These are phyloP conservation scores for Eucalyptus melliodora DNA, from an alignment of 345 rosid genomes.

Conservation along the genomic window DNA sequence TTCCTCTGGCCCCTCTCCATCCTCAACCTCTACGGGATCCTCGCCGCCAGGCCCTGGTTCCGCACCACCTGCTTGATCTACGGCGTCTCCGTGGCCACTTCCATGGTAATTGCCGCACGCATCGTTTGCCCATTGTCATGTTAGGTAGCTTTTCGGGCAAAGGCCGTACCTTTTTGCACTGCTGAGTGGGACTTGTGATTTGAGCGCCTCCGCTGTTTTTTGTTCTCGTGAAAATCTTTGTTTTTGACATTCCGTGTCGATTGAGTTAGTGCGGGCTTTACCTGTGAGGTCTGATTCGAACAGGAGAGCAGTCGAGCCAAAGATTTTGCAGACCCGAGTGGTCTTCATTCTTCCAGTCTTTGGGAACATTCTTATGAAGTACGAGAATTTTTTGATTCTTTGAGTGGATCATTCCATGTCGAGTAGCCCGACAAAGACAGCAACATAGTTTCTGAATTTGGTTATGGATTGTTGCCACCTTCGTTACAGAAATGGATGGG, in stretches of 20 bases:
- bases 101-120: conserved; percentile 35
- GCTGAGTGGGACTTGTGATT: background rate
- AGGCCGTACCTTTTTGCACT: background rate
- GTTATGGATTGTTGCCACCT: background rate
- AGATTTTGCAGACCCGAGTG: background rate
- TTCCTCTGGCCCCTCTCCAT: conserved; percentile 73
- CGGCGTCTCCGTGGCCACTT: conserved; percentile 49
- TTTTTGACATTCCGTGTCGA: background rate
- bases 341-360: background rate
- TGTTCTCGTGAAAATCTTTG: background rate
- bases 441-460: background rate
- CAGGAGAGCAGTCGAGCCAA: background rate
- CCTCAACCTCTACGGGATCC: conserved; percentile 35
- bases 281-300: background rate
- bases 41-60: conserved; percentile 54
- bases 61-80: conserved; percentile 62
- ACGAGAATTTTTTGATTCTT: background rate
- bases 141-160: background rate
- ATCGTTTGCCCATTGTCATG: background rate
- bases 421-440: background rate
- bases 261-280: background rate
- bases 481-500: background rate
- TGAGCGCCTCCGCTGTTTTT: background rate
- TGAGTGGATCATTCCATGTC: background rate
- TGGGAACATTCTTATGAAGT: background rate